These are phyloP conservation scores for Arctium lappa DNA, from an alignment of 129 eudicot genomes.

Conservation along the genomic window DNA sequence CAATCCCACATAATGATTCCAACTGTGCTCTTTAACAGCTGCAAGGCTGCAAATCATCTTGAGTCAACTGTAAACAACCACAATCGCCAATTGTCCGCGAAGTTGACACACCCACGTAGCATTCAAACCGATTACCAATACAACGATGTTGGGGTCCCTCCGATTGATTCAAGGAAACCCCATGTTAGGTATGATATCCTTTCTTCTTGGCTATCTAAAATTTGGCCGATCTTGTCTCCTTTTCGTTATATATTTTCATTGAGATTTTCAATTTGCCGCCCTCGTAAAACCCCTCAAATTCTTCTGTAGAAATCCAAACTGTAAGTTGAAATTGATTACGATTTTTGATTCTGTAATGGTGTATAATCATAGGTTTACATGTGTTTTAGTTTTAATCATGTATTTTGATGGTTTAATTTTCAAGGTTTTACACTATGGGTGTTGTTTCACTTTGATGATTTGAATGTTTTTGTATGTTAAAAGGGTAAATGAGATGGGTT, in stretches of 20 bases:
- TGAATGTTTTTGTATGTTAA: neutral
- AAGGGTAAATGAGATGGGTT: conserved; percentile 6
- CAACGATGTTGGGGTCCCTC: conserved; percentile 6
- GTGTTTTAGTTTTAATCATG: neutral
- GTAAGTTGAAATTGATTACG: conserved; percentile 31
- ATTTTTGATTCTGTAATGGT: neutral
- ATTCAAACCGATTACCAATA: conserved; percentile 3
- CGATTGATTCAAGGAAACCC: conserved; percentile 45
- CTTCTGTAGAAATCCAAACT: neutral
- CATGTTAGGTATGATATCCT: conserved; percentile 17
- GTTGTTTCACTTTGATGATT: neutral
- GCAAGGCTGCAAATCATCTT: conserved; percentile 6
- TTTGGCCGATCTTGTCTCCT: conserved; percentile 32
- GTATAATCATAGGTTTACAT: neutral
- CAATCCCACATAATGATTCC: neutral
- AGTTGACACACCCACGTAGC: conserved; percentile 5
- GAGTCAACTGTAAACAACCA: conserved; percentile 20
- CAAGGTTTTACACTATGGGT: neutral
- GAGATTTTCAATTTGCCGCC: conserved; percentile 41
- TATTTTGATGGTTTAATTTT: conserved; percentile 12
- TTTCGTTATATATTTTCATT: conserved; percentile 7
- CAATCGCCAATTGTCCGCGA: neutral
- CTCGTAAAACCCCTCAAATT: conserved; percentile 4
- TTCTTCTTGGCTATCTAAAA: conserved; percentile 25
- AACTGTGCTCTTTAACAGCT: neutral